Base-by-base conservation (phyloP, 495 filamentous ascomycete genomes). In the Rhypophila decipiens region DNA sequence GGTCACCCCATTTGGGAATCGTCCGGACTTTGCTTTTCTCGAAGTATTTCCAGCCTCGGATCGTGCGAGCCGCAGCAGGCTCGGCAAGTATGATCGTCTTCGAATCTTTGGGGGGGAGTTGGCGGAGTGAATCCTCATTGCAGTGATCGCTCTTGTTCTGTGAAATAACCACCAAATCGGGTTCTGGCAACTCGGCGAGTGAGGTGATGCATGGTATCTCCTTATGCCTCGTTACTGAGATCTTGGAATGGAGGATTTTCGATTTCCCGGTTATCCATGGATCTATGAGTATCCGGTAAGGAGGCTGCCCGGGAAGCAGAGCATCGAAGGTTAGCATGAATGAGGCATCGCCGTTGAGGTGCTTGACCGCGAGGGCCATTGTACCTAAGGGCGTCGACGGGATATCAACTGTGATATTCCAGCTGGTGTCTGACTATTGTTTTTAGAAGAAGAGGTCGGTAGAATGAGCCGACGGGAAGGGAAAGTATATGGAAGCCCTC, bases 61-160 rank as follows among this genome's bases (percentile, higher is more conserved):
- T 85, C 27, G 72, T 66, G 42, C 74, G 75, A 13, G 79, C 79
- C 11, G 85, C 81, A 7, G 67, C 64, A 13, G 82, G 77, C 22
- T 80, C 79, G 3, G 83, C 82, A n/a, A 87, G 69, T 23, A 89
- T 79, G 4, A 74, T 61, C 1, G 83, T 80, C 29, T 70, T 67
- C 10, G 66, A 65, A 10, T 73, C 72, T 1, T 57, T 60, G 24
- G 69, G 60, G 0, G 76, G 73, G n/a, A 88, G 66, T 50, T 83
- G 75, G 19, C 69, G 73, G 15, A 88, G 63, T 1, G 85, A 87
- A 31, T 75, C 73, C 58, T 82, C 69, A 53, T 87, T 78, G 61
- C 83, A 87, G 52, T 88, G 85, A 50, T 86, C 84, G 2, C 72
- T 74, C 56, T 85, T 86, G 48, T 78, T 68, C 55, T 88, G 85